A percentile compares a stretch with the other conserved stretches of the same genome.
These are phyloP conservation scores for Colletotrichum incanum DNA, from an alignment of 2,329 filamentous ascomycete genomes.

Conservation along the genomic window DNA sequence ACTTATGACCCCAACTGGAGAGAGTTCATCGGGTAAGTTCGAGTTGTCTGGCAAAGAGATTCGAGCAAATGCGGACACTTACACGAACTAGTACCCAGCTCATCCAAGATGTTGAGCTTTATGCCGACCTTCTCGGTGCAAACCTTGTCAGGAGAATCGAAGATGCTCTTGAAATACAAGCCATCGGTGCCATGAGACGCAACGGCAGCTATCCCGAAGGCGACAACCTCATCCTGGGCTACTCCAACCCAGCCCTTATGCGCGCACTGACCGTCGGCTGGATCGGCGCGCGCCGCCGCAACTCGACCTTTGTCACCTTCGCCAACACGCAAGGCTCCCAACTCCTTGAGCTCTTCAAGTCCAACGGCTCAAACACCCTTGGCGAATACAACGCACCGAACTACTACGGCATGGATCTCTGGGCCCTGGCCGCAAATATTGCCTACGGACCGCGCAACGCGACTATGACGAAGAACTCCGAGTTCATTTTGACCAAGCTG, in stretches of 20 bases:
- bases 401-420: conserved; percentile 59
- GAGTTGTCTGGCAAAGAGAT: not conserved
- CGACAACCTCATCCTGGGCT: conserved; percentile 58
- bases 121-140: conserved; percentile 50
- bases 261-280: conserved; percentile 57
- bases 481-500: conserved; percentile 50
- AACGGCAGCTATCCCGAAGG: conserved; percentile 56
- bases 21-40: conserved; percentile 53
- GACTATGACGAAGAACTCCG: conserved; percentile 50
- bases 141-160: conserved; percentile 55
- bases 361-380: conserved; percentile 51
- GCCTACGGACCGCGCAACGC: conserved; percentile 53
- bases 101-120: conserved; percentile 55
- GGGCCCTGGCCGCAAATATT: conserved; percentile 56
- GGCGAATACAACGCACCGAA: conserved; percentile 59
- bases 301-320: conserved; percentile 55
- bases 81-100: conserved; percentile 49
- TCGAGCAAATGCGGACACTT: not conserved
- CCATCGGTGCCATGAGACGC: conserved; percentile 57
- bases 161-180: conserved; percentile 54
- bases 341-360: conserved; percentile 51
- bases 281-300: conserved; percentile 57
- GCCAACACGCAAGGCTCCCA: conserved; percentile 53
- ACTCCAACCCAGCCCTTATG: conserved; percentile 61
- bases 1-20: conserved; percentile 56